phyloP scores from a whole-genome alignment of 1,284 basidiomycete species.

The Ganoderma boninense region DNA sequence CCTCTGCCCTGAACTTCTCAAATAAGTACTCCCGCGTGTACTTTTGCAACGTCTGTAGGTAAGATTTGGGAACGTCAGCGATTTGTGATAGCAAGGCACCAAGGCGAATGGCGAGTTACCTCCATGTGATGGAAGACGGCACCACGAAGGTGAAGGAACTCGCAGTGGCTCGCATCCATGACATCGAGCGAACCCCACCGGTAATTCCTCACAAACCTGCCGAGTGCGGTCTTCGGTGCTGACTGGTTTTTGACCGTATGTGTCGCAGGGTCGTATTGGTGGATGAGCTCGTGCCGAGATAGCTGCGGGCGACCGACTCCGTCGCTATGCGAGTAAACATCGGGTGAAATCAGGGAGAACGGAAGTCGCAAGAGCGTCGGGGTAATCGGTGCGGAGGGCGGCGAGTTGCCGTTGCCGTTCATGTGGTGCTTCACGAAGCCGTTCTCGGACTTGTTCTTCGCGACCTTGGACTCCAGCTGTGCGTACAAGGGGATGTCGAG shows the following conservation, averaged over 20 bases:
- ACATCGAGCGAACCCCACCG: slow-evolving; percentile 85
- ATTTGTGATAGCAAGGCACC: slow-evolving; percentile 30
- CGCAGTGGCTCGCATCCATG: slow-evolving; percentile 77
- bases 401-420: slow-evolving; percentile 63
- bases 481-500: slow-evolving; percentile 63
- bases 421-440: slow-evolving; percentile 53
- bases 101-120: slow-evolving; percentile 51
- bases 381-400: slow-evolving; percentile 67
- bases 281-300: slow-evolving; percentile 71
- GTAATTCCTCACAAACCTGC: slow-evolving; percentile 73
- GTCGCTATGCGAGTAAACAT: slow-evolving; percentile 81
- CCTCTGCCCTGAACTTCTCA: slow-evolving; percentile 76
- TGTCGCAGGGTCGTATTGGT: slow-evolving; percentile 69
- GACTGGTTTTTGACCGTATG: slow-evolving; percentile 42
- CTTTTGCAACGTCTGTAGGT: slow-evolving; percentile 74
- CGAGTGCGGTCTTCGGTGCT: slow-evolving; percentile 57
- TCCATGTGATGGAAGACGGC: slow-evolving; percentile 86
- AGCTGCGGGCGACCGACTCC: slow-evolving; percentile 65
- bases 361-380: slow-evolving; percentile 70
- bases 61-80: slow-evolving; percentile 27
- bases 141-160: slow-evolving; percentile 75
- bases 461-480: slow-evolving; percentile 45
- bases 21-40: slow-evolving; percentile 85
- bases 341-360: slow-evolving; percentile 82
- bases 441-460: slow-evolving; percentile 52